Evolutionary conservation across 2,329 filamentous ascomycete genomes (phyloP), one percentile per base, ranked within the genome.

Genomic region (Podosphaera xanthii): DNA sequence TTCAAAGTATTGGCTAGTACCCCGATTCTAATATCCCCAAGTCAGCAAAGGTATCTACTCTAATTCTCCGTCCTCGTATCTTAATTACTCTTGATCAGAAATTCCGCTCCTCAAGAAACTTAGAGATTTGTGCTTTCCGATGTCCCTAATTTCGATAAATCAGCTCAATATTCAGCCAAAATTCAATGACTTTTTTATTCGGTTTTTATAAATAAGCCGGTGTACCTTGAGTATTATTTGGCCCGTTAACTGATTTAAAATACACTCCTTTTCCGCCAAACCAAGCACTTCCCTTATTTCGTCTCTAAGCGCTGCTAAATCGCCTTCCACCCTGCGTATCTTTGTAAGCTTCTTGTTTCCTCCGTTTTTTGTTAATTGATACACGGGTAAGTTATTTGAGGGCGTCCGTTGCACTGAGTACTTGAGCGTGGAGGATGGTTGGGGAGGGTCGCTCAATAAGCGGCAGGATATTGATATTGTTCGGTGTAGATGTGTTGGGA

Each of bases 321-420:
- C 78, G 14, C 92, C 92, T 60, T 87, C 81, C 57, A 91, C 77
- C 71, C 86, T 89, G 70, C 88, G 85, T 59, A 98, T 72, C 60
- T 80, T 71, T 4, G 91, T 94, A 66, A 86, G 72, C 66, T 82
- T 80, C 68, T 82, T 76, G 63, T 86, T 92, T 12, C 87, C 87
- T 58, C 88, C 88, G 10, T 81, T 77, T 73, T 87, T 90, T 63
- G 72, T 74, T 64, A 81, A 75, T 14, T 82, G 75, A 72, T 97
- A 98, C 52, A 97, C 78, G 33, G 87, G 82, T 2, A 92, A 74
- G 64, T 87, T 81, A 55, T 81, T 79, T 44, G 79, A 83, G 0
- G 76, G 73, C 2, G 87, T 91, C 62, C 88, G 83, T 58, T 75
- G 75, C 63, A 97, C 77, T 66, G 82, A 77, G 60, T 65, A 65